Base-by-base conservation (phyloP, 805 yeast genomes). In the Candida nemodendra region DNA sequence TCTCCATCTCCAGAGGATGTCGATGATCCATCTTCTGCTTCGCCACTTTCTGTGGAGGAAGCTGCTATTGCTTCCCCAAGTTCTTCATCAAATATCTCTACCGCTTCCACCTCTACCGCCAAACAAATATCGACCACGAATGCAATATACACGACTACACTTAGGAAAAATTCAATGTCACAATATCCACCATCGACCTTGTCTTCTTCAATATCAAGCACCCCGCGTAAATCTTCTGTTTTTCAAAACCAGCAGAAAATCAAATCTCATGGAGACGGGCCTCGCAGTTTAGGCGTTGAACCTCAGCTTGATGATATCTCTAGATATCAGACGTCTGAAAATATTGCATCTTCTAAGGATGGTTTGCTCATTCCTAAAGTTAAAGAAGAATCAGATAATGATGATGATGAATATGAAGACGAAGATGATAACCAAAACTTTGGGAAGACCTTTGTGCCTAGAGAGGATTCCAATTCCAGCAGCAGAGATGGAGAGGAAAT, bases 171-270 rank as follows among this genome's bases (percentile, higher is more conserved):
- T 40, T 73, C 78, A 4, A 54, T 68, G 8, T 65, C 74, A 5
- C 73, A 67, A 36, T 63, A 66, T 35, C 77, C 78, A 6, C 76
- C 76, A 32, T 58, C 69, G 14, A 30, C 56, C 16, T 34, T 47
- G 8, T 38, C 47, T 18, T 31, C 46, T 13, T 44, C 54, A 15
- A 23, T 39, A 15, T 39, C 47, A 9, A 32, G 41, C 30, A 44
- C 48, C 7, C 48, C 51, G 4, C 34, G 50, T 12, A 45, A 36
- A 25, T 26, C 37, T 13, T 38, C 35, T 27, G 21, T 44, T 27
- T 39, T 35, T 30, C 47, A 34, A 34, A 36, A 32, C 34, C 23
- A 13, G 18, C 19, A 17, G 36, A 35, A 37, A 32, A 23, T 21
- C 16, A 33, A 17, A 31, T 12, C 16, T 11, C 27, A 31, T 13